Evolutionary conservation across 2,329 filamentous ascomycete genomes (phyloP), one percentile per base, ranked within the genome.

Genomic region (Aspergillus sp.): DNA sequence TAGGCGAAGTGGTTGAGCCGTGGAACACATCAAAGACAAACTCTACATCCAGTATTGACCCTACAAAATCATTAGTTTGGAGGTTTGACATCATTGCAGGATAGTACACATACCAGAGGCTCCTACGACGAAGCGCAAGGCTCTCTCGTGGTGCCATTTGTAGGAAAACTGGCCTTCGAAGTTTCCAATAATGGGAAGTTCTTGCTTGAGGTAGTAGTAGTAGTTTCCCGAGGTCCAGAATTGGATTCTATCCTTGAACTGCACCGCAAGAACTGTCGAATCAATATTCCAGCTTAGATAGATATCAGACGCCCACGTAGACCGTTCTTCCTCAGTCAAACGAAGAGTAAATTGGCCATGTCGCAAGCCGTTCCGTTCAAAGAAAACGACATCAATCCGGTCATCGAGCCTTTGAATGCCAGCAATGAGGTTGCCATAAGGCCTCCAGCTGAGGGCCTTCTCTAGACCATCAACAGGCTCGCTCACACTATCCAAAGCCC

Each of bases 171-270:
- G 56, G 9, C 60, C 62, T 12, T 63, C 54, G 13, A 63, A 65
- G 50, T 68, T 67, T 27, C 66, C 60, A 7, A 72, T 66, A 6
- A 82, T 77, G 6, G 78, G 75, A 6, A 97, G 81, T 70, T 97
- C 92, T 72, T 96, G 92, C 77, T 99, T 99, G 15, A 99, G 81
- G 73, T 98, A 98, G 85, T 95, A 99, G 71, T 98, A 91, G 66
- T 99, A 99, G 73, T 99, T 99, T 19, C 91, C 90, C 83, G 89
- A 96, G 0, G 92, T 96, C 95, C 95, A 99, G 1, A 99, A 79
- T 70, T 99, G 95, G n/a, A 95, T 78, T 56, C 86, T 83, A 62
- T 92, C 85, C 33, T 80, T 79, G 65, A 93, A 85, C 1, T 85
- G 81, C n/a, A 97, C 87, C 5, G 93, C 92, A 46, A 99, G 81